phyloP scores from a whole-genome alignment of 345 rosid genomes.

The Syzygium aromaticum region DNA sequence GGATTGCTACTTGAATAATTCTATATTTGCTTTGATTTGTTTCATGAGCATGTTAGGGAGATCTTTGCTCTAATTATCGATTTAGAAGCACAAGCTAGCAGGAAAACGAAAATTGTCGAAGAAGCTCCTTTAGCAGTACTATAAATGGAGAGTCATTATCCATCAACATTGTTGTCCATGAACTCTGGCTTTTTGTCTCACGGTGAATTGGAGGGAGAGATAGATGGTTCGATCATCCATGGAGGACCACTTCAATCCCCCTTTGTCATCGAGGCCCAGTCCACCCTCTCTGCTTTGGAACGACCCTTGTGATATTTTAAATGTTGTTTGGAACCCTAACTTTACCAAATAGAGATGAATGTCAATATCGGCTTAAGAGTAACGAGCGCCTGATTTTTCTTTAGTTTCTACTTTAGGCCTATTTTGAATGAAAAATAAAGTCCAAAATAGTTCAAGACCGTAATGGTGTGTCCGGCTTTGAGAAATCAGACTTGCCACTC shows the following conservation, averaged over 20 bases:
- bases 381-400: no score
- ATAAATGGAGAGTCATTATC: constrained; percentile 38
- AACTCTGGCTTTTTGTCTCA: constrained; percentile 20
- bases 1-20: not conserved
- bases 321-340: no score
- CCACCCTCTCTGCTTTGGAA: no score
- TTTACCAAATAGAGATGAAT: no score
- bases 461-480: constrained; percentile 30
- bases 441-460: constrained; percentile 21
- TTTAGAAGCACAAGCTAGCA: not conserved
- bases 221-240: constrained; percentile 19
- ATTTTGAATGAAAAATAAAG: constrained; percentile 19
- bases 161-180: constrained; percentile 23
- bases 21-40: not conserved
- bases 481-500: constrained; percentile 30
- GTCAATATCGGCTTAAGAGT: no score
- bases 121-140: constrained; percentile 3
- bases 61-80: not conserved
- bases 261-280: constrained; percentile 4
- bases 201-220: constrained; percentile 29
- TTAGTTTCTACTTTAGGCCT: no score
- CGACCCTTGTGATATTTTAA: no score
- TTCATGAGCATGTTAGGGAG: not conserved
- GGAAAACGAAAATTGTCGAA: not conserved
- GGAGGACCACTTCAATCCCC: constrained; percentile 33